A percentile compares a stretch with the other conserved stretches of the same genome.
phyloP scores from a whole-genome alignment of 331 rosid genomes.

The Quercus tomentella region DNA sequence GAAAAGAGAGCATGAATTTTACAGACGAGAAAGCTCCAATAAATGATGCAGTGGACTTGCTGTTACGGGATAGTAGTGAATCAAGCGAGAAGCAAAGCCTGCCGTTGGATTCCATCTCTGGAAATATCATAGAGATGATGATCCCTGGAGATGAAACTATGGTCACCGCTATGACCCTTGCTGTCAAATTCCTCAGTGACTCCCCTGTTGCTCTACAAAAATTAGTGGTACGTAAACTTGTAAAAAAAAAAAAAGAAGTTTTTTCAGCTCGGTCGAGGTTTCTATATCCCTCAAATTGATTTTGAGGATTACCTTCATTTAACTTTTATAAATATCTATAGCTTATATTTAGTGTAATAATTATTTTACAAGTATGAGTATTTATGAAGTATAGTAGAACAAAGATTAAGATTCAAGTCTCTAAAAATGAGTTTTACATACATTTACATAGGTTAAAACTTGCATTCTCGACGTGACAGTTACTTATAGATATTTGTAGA shows the following conservation, averaged over 20 bases:
- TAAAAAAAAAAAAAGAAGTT: too few species aligned
- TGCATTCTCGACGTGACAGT: rapidly evolving
- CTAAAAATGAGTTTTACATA: too few species aligned
- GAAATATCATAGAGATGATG: constrained; percentile 76
- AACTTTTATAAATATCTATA: too few species aligned
- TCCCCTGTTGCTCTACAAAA: constrained; percentile 50
- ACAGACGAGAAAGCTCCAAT: constrained; percentile 9
- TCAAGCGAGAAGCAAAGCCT: constrained; percentile 20
- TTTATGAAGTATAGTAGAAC: rapidly evolving
- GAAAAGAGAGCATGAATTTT: constrained; percentile 8
- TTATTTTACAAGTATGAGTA: too few species aligned
- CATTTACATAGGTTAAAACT: rapidly evolving
- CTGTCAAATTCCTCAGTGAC: constrained; percentile 64
- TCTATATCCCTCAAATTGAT: too few species aligned
- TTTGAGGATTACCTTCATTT: too few species aligned
- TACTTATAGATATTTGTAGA: too few species aligned
- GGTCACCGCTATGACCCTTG: constrained; percentile 75
- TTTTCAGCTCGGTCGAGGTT: too few species aligned
- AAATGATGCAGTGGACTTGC: constrained; percentile 65
- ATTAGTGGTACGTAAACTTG: constrained; percentile 36
- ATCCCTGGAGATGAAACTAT: constrained; percentile 93
- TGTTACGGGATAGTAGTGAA: constrained; percentile 48
- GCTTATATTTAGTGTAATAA: rapidly evolving
- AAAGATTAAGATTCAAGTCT: rapidly evolving
- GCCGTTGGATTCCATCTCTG: constrained; percentile 57